Base-by-base conservation (phyloP, 805 yeast species). In the Starmerella vaccinii region DNA sequence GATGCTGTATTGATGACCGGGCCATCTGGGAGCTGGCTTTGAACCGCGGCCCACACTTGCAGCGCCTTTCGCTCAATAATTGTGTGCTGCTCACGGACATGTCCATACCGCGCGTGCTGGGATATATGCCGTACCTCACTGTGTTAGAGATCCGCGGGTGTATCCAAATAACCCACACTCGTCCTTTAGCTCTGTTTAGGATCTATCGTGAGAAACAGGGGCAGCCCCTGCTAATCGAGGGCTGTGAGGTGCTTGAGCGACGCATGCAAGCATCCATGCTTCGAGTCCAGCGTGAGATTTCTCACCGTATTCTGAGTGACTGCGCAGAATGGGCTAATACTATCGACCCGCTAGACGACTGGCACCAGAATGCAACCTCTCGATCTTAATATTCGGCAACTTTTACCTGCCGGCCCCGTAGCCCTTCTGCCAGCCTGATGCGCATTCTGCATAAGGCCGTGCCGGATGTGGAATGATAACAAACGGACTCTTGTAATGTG, bases 71-170 rank as follows among this genome's bases (percentile, higher is more conserved):
- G 7, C 63, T 88, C 47, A 88, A 88, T 65, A 78, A 80, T 59
- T 88, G 97, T 63, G 69, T 72, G 27, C 60, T 65, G 22, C 62
- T 84, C 32, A 75, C 84, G 16, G 73, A 83, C 60, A 73, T 72
- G 47, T 75, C 82, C 2, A 61, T 83, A 4, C 85, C 86, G 3
- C 65, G 71, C 24, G 65, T 76, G 4, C 59, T 75, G 4, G 76
- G 78, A 30, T 76, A 74, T 56, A 74, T 83, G 50, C 76, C 76
- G 12, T 72, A 72, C 41, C 64, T 89, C 46, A 72, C 81, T 1
- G 95, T 89, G 2, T 70, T 89, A 39, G 97, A 89, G 64, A 73
- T 89, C 15, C 72, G 90, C 52, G 79, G 80, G 52, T 72, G 84
- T 50, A 57, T 70, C 1, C 73, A 73, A 10, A 65, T 88, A 38